Base-by-base conservation (phyloP, 2,329 filamentous ascomycete genomes). In the Tolypocladium pustulatum region DNA sequence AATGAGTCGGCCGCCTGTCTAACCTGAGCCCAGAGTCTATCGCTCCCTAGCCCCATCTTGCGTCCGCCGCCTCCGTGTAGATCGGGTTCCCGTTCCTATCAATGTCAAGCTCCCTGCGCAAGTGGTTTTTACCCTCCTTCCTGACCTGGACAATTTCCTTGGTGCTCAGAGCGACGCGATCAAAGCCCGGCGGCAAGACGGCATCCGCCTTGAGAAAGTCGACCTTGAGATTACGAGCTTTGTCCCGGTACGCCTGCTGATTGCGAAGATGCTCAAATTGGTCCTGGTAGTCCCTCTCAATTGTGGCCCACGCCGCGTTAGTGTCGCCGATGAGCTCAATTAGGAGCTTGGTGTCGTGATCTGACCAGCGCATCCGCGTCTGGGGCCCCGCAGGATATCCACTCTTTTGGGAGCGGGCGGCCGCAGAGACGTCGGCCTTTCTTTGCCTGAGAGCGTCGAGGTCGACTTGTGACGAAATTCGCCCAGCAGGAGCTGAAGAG, bases 161-260 rank as follows among this genome's bases (percentile, higher is more conserved):
- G 61, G 70, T 71, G 20, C 79, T 73, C 17, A 84, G 71, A 13
- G 72, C 68, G 20, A 84, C 76, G 5, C 70, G 66, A 61, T 84
- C 79, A 60, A 84, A 84, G 6, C 73, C 71, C 0, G 69, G 67
- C 1, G 80, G 79, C 4, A 84, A 68, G 12, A 70, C 41, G 2
- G 59, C 61, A 64, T 83, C 79, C 2, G 69, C 67, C 56, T 76
- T 72, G 20, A 84, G 70, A 53, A 79, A 73, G 37, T 79, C 75
- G 40, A 81, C 78, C 71, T 84, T 84, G 58, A 82, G 62, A 58
- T 81, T 77, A 55, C 81, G 77, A n/a, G 81, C 81, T 68, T 80
- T 81, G 72, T 84, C 81, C 8, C 81, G 80, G 59, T 81, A 75
- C 5, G 79, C 78, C 67, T 83, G 81, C 69, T 83, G 81, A 63